Percentiles rank a stretch among this genome's conserved stretches.
These are phyloP conservation scores for Oryza australiensis DNA, from an alignment of 176 grass and related monocot genomes.

Conservation along the genomic window DNA sequence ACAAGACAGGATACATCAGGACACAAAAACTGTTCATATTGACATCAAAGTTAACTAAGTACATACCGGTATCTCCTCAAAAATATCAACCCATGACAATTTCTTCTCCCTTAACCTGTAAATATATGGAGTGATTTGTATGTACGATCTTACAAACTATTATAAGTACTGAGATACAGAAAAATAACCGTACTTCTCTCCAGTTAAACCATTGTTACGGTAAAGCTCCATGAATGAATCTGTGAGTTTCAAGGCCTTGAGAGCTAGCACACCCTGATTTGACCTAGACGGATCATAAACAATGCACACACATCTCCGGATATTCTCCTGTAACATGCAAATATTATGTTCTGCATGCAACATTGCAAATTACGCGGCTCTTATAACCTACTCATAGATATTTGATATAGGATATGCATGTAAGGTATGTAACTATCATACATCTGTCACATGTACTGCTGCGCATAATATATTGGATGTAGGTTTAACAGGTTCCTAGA, in stretches of 20 bases:
- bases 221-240: slow-evolving; percentile 99
- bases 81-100: slow-evolving; percentile 96
- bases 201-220: slow-evolving; percentile 81
- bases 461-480: background rate
- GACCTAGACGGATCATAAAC: slow-evolving; percentile 96
- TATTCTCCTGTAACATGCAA: slow-evolving; percentile 69
- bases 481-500: background rate
- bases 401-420: background rate
- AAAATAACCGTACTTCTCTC: slow-evolving; percentile 77
- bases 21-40: slow-evolving; percentile 2
- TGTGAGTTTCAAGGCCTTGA: slow-evolving; percentile 90
- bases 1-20: slow-evolving; percentile 7
- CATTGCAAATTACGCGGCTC: background rate
- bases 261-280: slow-evolving; percentile 93
- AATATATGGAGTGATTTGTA: slow-evolving; percentile 19
- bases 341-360: slow-evolving; percentile 11
- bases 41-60: background rate
- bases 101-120: slow-evolving; percentile 97
- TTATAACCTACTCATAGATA: slow-evolving; percentile 2
- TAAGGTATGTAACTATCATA: background rate
- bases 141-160: background rate
- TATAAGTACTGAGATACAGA: background rate
- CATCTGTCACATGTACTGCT: background rate
- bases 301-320: slow-evolving; percentile 94
- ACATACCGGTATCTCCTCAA: slow-evolving; percentile 94